Conservation (phyloP, 78 protist species). For the Salpingoeca rosetta region DNA sequence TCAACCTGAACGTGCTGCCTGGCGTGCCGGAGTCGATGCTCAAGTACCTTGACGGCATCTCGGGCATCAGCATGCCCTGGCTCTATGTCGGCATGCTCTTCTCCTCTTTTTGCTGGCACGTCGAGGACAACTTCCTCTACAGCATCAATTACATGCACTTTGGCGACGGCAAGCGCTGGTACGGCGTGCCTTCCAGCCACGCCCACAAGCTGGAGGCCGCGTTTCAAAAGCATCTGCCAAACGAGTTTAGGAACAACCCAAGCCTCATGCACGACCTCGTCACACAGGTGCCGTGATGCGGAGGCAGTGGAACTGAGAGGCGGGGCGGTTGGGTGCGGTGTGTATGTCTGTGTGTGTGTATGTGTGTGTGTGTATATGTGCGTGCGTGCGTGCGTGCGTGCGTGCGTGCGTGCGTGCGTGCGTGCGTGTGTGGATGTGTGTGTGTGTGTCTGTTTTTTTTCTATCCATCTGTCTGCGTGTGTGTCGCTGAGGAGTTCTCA, state of each 20-base stretch:
- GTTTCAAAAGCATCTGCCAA: neutral
- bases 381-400: no score
- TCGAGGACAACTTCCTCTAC: constrained; percentile 31
- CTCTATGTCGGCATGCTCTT: constrained; percentile 50
- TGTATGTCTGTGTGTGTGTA: no score
- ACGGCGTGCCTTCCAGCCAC: neutral
- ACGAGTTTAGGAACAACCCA: neutral
- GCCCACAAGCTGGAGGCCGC: neutral
- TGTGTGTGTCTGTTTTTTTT: no score
- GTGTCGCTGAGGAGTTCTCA: no score
- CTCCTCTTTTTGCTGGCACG: constrained; percentile 49
- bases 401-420: no score
- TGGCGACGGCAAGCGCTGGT: constrained; percentile 38
- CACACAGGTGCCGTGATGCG: no score
- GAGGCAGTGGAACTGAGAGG: no score
- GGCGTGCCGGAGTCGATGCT: neutral
- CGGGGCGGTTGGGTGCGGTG: no score
- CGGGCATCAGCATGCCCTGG: constrained; percentile 30
- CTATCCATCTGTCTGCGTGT: no score
- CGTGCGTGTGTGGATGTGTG: no score
- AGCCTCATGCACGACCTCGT: neutral
- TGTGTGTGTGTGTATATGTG: no score
- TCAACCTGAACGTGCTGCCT: neutral
- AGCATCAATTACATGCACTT: constrained; percentile 30
- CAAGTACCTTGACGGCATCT: neutral